Base-by-base conservation (phyloP, 352 stramenopile genomes). In the Pythium chondricola region DNA sequence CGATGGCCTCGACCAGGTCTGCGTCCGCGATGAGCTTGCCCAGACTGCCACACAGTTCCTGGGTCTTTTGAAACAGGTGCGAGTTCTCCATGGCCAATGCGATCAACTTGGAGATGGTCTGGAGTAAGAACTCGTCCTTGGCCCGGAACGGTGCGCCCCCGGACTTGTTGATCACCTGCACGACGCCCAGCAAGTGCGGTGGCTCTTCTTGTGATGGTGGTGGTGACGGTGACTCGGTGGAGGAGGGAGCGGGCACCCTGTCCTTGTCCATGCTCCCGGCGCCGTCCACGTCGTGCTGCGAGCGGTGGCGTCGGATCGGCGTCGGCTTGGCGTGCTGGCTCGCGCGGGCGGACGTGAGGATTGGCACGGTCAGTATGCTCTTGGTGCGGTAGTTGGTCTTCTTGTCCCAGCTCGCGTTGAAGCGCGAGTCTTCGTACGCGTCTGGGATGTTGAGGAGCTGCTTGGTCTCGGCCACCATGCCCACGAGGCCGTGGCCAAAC, bases 101-200 rank as follows among this genome's bases (percentile, higher is more conserved):
- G 26, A 90, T 88, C 27, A 90, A 59, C 40, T 90, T 87, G 1
- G 79, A 74, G 38, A 90, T 85, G 1, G 75, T 85, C 31, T 77
- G 61, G 21, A 90, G 55, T 32, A 88, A 58, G 22, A 88, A 87
- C 52, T 88, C 79, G 52, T 90, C 79, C 42, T 88, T 88, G n/a
- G 74, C 56, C 16, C 74, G 77, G 58, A 90, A 90, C 20, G 75
- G 73, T 11, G 79, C 75, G 8, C 75, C 79, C 17, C 79, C 75
- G 0, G 79, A 84, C 31, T 90, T 90, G 59, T 88, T 90, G 51
- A 88, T 90, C 9, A 90, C 78, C 33, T 90, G 79, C 2, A 90
- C 75, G 8, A 90, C 79, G 20, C 79, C 79, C 2, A 90, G 57
- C 4, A 90, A 58, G 6, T 41, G 73, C 14, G 78, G 65, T 1